Evolutionary conservation across 2,329 filamentous ascomycete species (phyloP), one percentile per base, ranked within the genome.

Genomic region (Graphium sp.): DNA sequence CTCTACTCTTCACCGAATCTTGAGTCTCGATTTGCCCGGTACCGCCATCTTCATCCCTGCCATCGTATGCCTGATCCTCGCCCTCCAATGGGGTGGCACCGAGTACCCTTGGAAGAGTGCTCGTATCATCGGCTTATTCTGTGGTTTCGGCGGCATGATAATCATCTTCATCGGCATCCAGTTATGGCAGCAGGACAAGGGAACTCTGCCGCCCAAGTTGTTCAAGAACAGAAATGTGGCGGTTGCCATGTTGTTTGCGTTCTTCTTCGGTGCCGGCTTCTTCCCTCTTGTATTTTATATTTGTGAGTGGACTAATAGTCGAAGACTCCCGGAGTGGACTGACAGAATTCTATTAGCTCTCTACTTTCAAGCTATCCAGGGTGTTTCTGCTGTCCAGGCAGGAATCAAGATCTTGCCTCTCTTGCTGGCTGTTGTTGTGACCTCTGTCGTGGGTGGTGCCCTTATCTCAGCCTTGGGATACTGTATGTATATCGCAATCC

Each of bases 51-150:
- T 69, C 39, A 52, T 67, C 17, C 60, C 65, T 1, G 54, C 57
- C 21, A 53, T 69, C 25, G 43, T 69, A 34, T 62, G 56, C 37
- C 49, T 70, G 9, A 46, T 72, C 7, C 51, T 73, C 4, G 66
- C 63, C 6, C 48, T 72, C 21, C 59, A 71, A 38, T 71, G 62
- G 58, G 67, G 65, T 10, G 67, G 67, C 7, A 48, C 56, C 22
- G 43, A 56, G 15, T 60, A 62, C 31, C 28, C 64, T 4, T 73
- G 66, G 66, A 49, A 42, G 32, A 54, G 50, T 44, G 44, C 53
- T 9, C 49, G 45, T 15, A 51, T 68, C 28, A 60, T 69, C 21
- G 62, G 60, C 2, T 46, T 70, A 13, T 58, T 71, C 30, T 49
- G 58, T 7, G 58, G 60, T 4, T 56, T 55, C n/a, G 61, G 43